A percentile compares a stretch with the other conserved stretches of the same genome.
Conservation (phyloP, 2,329 filamentous ascomycete genomes). For the Akanthomyces dipterigenus region DNA sequence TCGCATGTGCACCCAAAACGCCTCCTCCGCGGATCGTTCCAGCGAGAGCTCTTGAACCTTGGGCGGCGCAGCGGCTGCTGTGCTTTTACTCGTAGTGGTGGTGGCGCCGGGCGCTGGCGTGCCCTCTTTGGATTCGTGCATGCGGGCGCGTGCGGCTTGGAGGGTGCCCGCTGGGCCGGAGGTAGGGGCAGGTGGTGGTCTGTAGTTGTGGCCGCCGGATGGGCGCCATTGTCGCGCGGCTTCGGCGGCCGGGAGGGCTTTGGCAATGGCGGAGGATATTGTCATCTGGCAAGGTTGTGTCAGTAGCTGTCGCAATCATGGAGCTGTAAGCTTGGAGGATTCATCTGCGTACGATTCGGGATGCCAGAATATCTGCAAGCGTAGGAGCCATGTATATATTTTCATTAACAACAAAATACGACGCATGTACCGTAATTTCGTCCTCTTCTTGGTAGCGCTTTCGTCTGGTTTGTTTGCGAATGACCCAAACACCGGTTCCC, state of each 20-base stretch:
- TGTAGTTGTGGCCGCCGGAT: constrained; percentile 46
- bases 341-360: constrained; percentile 44
- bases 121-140: constrained; percentile 36
- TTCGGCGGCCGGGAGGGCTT: constrained; percentile 44
- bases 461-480: constrained; percentile 59
- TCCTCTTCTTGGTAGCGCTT: constrained; percentile 50
- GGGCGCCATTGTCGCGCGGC: constrained; percentile 49
- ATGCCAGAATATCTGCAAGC: constrained; percentile 51
- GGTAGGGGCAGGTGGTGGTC: constrained; percentile 27
- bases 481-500: constrained; percentile 63
- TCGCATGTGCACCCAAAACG: constrained; percentile 49
- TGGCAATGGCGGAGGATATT: constrained; percentile 48
- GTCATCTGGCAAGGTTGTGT: constrained; percentile 33
- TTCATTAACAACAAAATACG: constrained; percentile 59
- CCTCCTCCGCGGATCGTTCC: constrained; percentile 49
- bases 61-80: constrained; percentile 21
- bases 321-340: not conserved
- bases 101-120: constrained; percentile 33
- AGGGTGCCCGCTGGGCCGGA: not conserved
- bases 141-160: constrained; percentile 20
- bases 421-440: constrained; percentile 51
- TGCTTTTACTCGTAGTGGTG: constrained; percentile 14
- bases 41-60: constrained; percentile 34
- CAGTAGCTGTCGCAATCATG: not conserved
- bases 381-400: constrained; percentile 62